phyloP scores from a whole-genome alignment of 305 asterid species.

The Euphrasia arctica region DNA sequence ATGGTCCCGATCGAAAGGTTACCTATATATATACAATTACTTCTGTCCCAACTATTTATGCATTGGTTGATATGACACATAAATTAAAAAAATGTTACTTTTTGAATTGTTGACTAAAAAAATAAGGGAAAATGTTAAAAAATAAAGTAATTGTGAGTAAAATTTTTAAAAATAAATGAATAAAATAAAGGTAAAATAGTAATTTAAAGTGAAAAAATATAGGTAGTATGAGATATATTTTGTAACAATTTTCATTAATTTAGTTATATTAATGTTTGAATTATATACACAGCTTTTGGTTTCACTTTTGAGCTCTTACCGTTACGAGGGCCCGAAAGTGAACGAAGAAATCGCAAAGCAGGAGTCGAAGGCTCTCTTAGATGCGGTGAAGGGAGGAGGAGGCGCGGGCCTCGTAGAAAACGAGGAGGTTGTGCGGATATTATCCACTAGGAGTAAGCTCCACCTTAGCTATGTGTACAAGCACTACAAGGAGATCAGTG shows the following conservation, averaged over 20 bases:
- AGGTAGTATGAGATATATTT: no score
- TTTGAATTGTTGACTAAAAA: no score
- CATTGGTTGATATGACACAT: no score
- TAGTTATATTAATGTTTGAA: background rate
- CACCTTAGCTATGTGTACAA: conserved; percentile 50
- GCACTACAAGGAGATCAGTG: conserved; percentile 65
- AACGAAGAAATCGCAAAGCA: conserved; percentile 55
- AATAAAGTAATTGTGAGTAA: no score
- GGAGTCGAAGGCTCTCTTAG: conserved; percentile 54
- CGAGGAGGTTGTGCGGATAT: conserved; percentile 54
- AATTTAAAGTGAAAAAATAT: no score
- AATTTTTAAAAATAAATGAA: no score
- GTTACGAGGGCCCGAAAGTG: conserved; percentile 72
- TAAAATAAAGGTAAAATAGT: no score
- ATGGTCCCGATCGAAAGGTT: conserved; percentile 47
- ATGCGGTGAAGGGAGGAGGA: conserved; percentile 35
- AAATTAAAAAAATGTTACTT: no score
- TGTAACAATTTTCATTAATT: background rate
- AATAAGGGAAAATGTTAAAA: no score
- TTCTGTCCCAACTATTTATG: no score
- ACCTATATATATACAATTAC: no score
- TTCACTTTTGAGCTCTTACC: conserved; percentile 62
- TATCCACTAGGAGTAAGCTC: conserved; percentile 71
- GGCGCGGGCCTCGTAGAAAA: conserved; percentile 29
- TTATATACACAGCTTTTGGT: conserved; percentile 90